phyloP scores from a whole-genome alignment of 208 protist species.

The Leishmania lainsoni region DNA sequence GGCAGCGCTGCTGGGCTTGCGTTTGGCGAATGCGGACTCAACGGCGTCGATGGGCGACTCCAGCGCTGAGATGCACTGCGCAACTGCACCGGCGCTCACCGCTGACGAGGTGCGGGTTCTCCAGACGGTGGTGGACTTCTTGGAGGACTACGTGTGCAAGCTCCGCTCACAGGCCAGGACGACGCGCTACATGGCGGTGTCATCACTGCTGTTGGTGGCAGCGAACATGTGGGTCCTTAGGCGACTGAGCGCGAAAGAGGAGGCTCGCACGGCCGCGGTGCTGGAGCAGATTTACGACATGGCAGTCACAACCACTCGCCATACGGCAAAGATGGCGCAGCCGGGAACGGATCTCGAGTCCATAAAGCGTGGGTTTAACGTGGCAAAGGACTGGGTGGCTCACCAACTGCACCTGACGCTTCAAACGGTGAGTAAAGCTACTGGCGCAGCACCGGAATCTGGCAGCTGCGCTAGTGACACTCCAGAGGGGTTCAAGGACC shows the following conservation, averaged over 20 bases:
- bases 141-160: conserved; percentile 44
- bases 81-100: conserved; percentile 13
- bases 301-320: conserved; percentile 4
- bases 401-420: neutral
- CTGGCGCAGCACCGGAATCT: neutral
- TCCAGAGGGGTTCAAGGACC: neutral
- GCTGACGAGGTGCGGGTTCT: conserved; percentile 52
- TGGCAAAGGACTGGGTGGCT: conserved; percentile 10
- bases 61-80: neutral
- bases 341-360: neutral
- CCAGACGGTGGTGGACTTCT: conserved; percentile 38
- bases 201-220: conserved; percentile 32
- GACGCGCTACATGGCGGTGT: conserved; percentile 40
- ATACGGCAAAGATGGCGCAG: neutral
- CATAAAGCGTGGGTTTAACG: conserved; percentile 11
- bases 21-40: conserved; percentile 12
- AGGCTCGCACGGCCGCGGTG: conserved; percentile 35
- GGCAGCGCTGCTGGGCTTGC: conserved; percentile 58
- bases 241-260: conserved; percentile 21
- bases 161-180: conserved; percentile 45
- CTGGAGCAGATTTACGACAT: conserved; percentile 53
- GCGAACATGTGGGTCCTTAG: conserved; percentile 39
- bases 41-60: neutral
- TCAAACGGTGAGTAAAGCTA: neutral
- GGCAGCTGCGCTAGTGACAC: neutral